These are phyloP conservation scores for Dendrobium chrysotoxum DNA, from an alignment of 106 monocot genomes.

Conservation along the genomic window DNA sequence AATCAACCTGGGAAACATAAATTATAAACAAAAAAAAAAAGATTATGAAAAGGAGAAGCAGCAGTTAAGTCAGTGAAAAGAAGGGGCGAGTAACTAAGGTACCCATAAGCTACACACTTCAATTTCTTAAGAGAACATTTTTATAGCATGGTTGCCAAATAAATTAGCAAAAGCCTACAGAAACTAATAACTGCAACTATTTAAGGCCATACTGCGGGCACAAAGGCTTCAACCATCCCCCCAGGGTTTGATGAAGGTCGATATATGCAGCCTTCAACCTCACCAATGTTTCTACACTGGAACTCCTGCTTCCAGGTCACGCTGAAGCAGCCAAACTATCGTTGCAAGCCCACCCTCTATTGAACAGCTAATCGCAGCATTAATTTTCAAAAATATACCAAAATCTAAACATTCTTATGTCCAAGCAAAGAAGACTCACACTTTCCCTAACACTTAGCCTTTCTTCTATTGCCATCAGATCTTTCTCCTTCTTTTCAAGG, in stretches of 20 bases:
- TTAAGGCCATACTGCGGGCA: not conserved
- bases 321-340: not conserved
- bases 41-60: not conserved
- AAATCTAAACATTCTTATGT: not conserved
- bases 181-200: not conserved
- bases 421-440: slow-evolving; percentile 17
- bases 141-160: not conserved
- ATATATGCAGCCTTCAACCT: not conserved
- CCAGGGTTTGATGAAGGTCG: not conserved
- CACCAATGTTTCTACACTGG: not conserved
- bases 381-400: not conserved
- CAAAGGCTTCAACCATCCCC: not conserved
- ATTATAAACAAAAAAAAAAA: not conserved
- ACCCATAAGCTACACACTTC: not conserved
- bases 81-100: not conserved
- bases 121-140: not conserved
- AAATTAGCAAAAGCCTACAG: not conserved
- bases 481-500: slow-evolving; percentile 47
- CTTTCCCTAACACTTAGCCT: slow-evolving; percentile 46
- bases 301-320: not conserved
- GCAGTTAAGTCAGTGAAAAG: not conserved
- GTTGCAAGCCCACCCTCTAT: not conserved
- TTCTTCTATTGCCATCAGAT: slow-evolving; percentile 41
- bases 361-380: not conserved
- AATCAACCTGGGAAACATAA: not conserved